Evolutionary conservation across 352 stramenopile genomes (phyloP).

Genomic region (Phytopythium oedochilum): DNA sequence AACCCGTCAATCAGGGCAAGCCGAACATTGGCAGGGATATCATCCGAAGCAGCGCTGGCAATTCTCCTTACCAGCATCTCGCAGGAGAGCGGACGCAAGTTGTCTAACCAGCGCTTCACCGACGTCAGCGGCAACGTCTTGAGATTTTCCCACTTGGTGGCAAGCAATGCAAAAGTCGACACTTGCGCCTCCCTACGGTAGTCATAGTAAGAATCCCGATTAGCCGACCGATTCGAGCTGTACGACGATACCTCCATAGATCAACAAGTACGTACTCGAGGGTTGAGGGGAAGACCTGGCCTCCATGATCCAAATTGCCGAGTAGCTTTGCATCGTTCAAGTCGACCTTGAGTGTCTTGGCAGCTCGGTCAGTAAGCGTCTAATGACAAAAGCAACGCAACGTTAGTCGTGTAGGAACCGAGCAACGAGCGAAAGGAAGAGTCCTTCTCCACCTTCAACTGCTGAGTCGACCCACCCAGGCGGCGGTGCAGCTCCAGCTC

Average conservation of each 20-base stretch:
- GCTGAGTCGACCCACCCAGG: constrained; percentile 13
- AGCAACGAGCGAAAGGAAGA: constrained; percentile 7
- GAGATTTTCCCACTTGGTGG: constrained; percentile 2
- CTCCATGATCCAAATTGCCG: not conserved
- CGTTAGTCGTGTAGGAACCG: not conserved
- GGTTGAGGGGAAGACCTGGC: not conserved
- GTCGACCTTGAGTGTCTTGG: not conserved
- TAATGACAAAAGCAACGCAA: not conserved
- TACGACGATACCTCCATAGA: too few relatives aligned
- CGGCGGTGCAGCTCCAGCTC: constrained; percentile 35
- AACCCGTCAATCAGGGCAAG: constrained; percentile 28
- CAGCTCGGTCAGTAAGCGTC: not conserved
- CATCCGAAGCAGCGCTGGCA: not conserved
- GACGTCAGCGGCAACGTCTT: not conserved
- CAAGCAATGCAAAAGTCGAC: not conserved
- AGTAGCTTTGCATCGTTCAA: not conserved
- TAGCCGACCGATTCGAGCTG: too few relatives aligned
- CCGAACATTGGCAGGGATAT: constrained; percentile 10
- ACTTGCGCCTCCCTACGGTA: too few relatives aligned
- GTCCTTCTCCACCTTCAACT: constrained; percentile 13
- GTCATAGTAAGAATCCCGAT: too few relatives aligned
- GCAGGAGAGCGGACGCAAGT: constrained; percentile 16
- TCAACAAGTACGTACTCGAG: not conserved
- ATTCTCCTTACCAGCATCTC: constrained; percentile 21
- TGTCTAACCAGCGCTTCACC: not conserved